Base-by-base conservation (phyloP, 2,329 filamentous ascomycete genomes). In the Penicillium sp. region DNA sequence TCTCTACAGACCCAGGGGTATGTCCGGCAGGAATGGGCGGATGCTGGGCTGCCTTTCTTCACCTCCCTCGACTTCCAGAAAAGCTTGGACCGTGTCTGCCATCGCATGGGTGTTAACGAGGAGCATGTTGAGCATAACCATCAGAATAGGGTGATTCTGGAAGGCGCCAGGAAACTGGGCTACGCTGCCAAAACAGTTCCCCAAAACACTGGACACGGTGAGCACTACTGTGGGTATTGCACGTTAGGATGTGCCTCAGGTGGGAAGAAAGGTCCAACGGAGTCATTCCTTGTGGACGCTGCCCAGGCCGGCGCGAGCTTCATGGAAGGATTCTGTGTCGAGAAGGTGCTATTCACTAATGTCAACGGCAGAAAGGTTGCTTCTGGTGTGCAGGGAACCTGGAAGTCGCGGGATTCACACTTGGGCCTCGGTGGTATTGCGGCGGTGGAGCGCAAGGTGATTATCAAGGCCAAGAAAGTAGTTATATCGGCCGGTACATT, bases 21-120 rank as follows among this genome's bases (percentile, higher is more conserved):
- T 60, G 89, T 96, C 1, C 84, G 91, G 4, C 79, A 84, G 61
- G 90, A 96, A 73, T 97, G 93, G 92, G 86, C 89, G 0, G 77
- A 82, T 18, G 48, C 75, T 16, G 86, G 86, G 0, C 76, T 97
- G 25, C 80, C 82, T 0, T 87, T 96, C 64, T 95, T 96, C 69
- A 85, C 83, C 0, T 86, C 86, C 0, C 71, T 80, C 0, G 86
- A 87, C 21, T 97, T 88, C 65, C 91, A 96, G 68, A 80, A 82
- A n/a, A 89, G 83, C 52, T 74, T 96, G 21, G 90, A 96, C 68
- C 82, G 86, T 9, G 89, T 97, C 1, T 94, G 87, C 69, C 77
- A 85, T 4, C 82, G 84, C 9, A 91, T 96, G 85, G 91, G 91
- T 27, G 90, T 90, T 15, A 82, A 83, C 12, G 78, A 82, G 0